Evolutionary conservation across 148 eudicot species (phyloP), one percentile per base, ranked within the genome.

Genomic region (Suaeda aralocaspica): DNA sequence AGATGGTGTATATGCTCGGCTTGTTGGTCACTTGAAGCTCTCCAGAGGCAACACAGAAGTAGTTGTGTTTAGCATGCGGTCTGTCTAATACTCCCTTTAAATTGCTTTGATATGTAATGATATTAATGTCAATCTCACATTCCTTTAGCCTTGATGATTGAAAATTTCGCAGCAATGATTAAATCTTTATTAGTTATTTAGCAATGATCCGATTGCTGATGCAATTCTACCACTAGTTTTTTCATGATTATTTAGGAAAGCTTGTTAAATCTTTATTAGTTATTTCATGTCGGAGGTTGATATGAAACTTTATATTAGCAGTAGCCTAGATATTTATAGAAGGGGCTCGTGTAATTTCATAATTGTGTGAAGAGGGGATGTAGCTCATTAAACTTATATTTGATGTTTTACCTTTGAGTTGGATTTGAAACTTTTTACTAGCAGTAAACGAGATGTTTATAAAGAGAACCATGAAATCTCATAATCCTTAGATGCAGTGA

Each of bases 31-130:
- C 72, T 72, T 93, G 75, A 88, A 77, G 87, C 85, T 77, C 76
- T 82, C 80, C 75, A 85, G 82, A 77, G 89, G 88, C 36, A 85
- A 80, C 69, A 84, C 79, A 60, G 86, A 88, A 67, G 63, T 93
- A 67, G 83, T 72, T 80, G 98, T 81, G 13, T 93, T 83, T 78
- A 87, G 88, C 49, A 81, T 87, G 77, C 79, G 96, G 96, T 90
- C 74, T 64, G 76, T 55, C 46, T 21, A 2, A 25, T n/a, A 28
- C 6, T 18, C 59, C 33, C 6, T 18, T 31, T 22, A 33, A 36
- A 4, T 59, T 9, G 9, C 10, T 61, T 58, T 3, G 1, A 9
- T 13, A 25, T 24, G 46, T 30, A 28, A n/a, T 63, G 10, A 16
- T 45, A 13, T 28, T 49, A 25, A 24, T 26, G 44, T 21, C 15